A percentile compares a stretch with the other conserved stretches of the same genome.
Evolutionary conservation across 2,329 filamentous ascomycete species (phyloP).

Genomic region (Dactylellina drechsleri): DNA sequence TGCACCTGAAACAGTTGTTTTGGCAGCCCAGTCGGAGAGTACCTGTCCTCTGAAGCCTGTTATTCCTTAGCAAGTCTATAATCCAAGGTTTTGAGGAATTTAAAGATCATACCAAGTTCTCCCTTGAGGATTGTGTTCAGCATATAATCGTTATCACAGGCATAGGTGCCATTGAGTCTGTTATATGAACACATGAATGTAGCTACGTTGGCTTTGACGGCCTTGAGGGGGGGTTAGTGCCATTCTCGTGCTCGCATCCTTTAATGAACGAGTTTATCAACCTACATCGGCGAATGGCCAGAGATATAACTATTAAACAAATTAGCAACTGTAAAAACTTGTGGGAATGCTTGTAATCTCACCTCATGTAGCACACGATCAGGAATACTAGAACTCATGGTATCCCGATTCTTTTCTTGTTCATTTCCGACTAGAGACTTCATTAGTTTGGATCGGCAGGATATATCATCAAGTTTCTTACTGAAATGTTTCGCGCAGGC

Average conservation of each 20-base stretch:
- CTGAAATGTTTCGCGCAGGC: slow-evolving; percentile 74
- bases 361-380: slow-evolving; percentile 70
- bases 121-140: slow-evolving; percentile 76
- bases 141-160: slow-evolving; percentile 80
- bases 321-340: slow-evolving; percentile 69
- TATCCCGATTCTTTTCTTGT: slow-evolving; percentile 70
- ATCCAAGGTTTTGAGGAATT: not conserved
- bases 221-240: slow-evolving; percentile 4
- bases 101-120: slow-evolving; percentile 37
- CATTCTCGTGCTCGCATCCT: too few species aligned
- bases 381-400: slow-evolving; percentile 70
- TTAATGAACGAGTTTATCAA: not conserved
- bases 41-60: slow-evolving; percentile 50
- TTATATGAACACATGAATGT: slow-evolving; percentile 71
- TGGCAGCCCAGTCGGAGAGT: slow-evolving; percentile 71
- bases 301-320: slow-evolving; percentile 71
- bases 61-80: not conserved
- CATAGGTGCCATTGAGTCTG: slow-evolving; percentile 82
- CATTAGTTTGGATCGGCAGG: slow-evolving; percentile 34
- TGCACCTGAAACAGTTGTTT: slow-evolving; percentile 30
- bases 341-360: slow-evolving; percentile 67
- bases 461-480: not conserved
- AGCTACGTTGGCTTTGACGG: slow-evolving; percentile 47
- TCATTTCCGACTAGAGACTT: slow-evolving; percentile 70
- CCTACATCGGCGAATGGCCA: slow-evolving; percentile 63